Evolutionary conservation across 1,139 yeast species (phyloP).

Genomic region (Pichia sp.): DNA sequence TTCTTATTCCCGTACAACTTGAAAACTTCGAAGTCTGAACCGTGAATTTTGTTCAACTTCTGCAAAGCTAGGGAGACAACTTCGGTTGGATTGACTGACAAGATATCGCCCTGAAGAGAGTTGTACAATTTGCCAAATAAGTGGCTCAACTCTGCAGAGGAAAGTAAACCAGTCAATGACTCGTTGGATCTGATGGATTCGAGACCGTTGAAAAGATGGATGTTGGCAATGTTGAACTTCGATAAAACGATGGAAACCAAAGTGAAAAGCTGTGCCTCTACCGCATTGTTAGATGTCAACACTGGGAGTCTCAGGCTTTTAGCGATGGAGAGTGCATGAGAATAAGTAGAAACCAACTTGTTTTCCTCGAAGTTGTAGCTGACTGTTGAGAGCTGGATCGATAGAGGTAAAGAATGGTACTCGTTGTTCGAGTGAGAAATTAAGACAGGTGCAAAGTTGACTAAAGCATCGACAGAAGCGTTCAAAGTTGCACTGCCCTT

Average conservation of each 20-base stretch:
- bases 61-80: slow-evolving; percentile 46
- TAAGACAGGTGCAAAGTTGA: slow-evolving; percentile 59
- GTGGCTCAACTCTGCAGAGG: slow-evolving; percentile 43
- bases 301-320: slow-evolving; percentile 67
- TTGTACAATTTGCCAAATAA: slow-evolving; percentile 40
- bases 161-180: slow-evolving; percentile 44
- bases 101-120: slow-evolving; percentile 28
- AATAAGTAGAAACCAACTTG: slow-evolving; percentile 61
- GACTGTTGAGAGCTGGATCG: slow-evolving; percentile 70
- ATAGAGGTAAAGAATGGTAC: slow-evolving; percentile 50
- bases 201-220: slow-evolving; percentile 79
- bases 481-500: slow-evolving; percentile 41
- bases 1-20: slow-evolving; percentile 62
- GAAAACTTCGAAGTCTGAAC: slow-evolving; percentile 59
- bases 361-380: slow-evolving; percentile 56
- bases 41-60: slow-evolving; percentile 52
- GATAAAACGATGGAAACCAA: slow-evolving; percentile 66
- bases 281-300: slow-evolving; percentile 57
- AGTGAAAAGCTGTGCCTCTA: slow-evolving; percentile 67
- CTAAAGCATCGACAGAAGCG: slow-evolving; percentile 65
- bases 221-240: slow-evolving; percentile 49
- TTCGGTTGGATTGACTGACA: slow-evolving; percentile 29
- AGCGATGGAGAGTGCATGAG: slow-evolving; percentile 61
- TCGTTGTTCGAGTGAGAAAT: slow-evolving; percentile 34
- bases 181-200: slow-evolving; percentile 57